Conservation (phyloP, 2,329 filamentous ascomycete genomes). For the Tympanopsis confertula region DNA sequence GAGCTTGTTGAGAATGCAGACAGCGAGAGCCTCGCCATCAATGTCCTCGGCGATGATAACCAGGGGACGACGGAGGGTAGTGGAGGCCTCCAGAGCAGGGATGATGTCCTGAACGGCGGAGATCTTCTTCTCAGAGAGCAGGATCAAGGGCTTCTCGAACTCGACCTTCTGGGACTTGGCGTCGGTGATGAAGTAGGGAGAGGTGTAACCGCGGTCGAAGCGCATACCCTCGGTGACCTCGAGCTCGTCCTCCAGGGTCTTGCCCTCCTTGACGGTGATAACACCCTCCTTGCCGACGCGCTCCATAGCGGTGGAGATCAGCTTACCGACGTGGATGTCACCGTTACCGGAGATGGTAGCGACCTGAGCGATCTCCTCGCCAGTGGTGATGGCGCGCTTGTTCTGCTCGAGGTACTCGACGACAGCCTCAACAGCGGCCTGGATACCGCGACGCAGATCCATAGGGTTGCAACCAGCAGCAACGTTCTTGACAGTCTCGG, state of each 20-base stretch:
- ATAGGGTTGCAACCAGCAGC: conserved; percentile 99
- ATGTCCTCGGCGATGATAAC: conserved; percentile 99
- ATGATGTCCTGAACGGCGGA: conserved; percentile 98
- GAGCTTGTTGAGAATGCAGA: conserved; percentile 99
- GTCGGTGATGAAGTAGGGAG: conserved; percentile 99
- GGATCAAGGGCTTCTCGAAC: conserved; percentile 97
- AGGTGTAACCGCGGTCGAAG: conserved; percentile 97
- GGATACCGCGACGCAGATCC: conserved; percentile 93
- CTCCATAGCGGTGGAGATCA: conserved; percentile 98
- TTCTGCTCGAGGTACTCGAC: conserved; percentile 89
- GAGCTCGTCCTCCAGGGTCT: conserved; percentile 94
- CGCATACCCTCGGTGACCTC: conserved; percentile 99
- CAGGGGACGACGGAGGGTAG: conserved; percentile 84
- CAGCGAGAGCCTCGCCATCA: conserved; percentile 92
- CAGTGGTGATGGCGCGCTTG: conserved; percentile 97
- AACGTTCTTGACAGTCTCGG: conserved; percentile 99
- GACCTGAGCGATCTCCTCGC: conserved; percentile 92
- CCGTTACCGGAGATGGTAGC: conserved; percentile 98
- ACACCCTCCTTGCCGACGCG: conserved; percentile 99
- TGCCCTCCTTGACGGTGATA: conserved; percentile 99
- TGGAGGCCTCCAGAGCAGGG: conserved; percentile 91
- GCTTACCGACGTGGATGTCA: conserved; percentile 83
- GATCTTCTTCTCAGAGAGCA: conserved; percentile 99
- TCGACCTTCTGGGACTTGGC: conserved; percentile 97
- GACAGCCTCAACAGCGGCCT: conserved; percentile 88